phyloP scores from a whole-genome alignment of 2,329 filamentous ascomycete genomes.

The Claviceps fusiformis region DNA sequence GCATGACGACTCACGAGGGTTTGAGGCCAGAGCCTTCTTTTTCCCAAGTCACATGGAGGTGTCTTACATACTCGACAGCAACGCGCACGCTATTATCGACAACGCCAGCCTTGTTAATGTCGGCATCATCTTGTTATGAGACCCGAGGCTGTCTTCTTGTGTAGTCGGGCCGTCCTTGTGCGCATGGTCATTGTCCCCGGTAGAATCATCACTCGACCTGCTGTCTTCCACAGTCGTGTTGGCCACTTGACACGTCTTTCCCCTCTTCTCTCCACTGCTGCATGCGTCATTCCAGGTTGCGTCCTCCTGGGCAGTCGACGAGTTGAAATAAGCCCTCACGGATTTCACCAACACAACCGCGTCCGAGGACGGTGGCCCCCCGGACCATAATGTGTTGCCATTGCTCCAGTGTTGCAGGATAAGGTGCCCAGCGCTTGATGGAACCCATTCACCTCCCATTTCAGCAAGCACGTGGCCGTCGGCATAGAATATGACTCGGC shows the following conservation, averaged over 20 bases:
- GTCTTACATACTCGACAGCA: not conserved
- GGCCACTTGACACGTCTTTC: slow-evolving; percentile 13
- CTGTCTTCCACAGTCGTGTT: slow-evolving; percentile 11
- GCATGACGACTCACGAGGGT: not conserved
- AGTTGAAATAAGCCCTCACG: slow-evolving; percentile 71
- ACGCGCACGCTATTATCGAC: not conserved
- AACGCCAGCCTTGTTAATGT: not conserved
- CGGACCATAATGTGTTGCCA: slow-evolving; percentile 57
- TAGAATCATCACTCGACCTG: slow-evolving; percentile 11
- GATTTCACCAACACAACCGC: slow-evolving; percentile 53
- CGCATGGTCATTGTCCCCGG: slow-evolving; percentile 4
- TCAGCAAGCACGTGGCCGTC: slow-evolving; percentile 44
- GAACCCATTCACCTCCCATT: slow-evolving; percentile 44
- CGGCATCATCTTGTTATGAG: not conserved
- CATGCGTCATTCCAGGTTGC: slow-evolving; percentile 4
- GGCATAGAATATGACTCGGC: slow-evolving; percentile 53
- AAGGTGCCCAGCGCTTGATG: slow-evolving; percentile 47
- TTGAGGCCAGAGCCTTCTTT: not conserved
- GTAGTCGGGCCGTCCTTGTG: not conserved
- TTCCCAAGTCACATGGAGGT: not conserved
- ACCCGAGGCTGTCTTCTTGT: not conserved
- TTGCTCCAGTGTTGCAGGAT: slow-evolving; percentile 70
- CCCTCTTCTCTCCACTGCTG: not conserved
- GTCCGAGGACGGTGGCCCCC: slow-evolving; percentile 51
- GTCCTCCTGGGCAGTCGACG: slow-evolving; percentile 26